phyloP scores from a whole-genome alignment of 2,329 filamentous ascomycete species.

The Colletotrichum sp. region DNA sequence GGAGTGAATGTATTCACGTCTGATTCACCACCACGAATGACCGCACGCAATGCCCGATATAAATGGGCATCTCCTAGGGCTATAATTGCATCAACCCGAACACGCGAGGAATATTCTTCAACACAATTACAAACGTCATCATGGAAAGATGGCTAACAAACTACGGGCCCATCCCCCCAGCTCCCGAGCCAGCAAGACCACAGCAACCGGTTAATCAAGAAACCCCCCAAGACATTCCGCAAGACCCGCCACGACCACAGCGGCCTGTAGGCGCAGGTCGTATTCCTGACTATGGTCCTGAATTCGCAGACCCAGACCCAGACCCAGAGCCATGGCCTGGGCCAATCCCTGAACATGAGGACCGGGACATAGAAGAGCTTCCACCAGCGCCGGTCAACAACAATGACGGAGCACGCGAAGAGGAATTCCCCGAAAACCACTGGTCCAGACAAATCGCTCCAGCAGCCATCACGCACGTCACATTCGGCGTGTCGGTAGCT shows the following conservation, averaged over 20 bases:
- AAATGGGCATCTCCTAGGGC: neutral
- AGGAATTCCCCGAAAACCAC: neutral
- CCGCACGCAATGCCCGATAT: neutral
- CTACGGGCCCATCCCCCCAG: neutral
- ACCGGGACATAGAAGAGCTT: neutral
- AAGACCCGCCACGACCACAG: neutral
- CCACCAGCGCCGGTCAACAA: neutral
- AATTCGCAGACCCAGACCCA: neutral
- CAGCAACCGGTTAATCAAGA: neutral
- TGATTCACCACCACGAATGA: neutral
- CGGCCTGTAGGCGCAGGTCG: neutral
- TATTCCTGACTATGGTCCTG: neutral
- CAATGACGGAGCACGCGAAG: neutral
- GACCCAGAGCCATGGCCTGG: neutral
- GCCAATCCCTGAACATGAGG: fast-evolving
- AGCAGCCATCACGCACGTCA: neutral
- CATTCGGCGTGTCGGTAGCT: neutral
- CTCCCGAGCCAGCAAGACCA: neutral
- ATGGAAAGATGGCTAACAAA: neutral
- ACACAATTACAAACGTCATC: neutral
- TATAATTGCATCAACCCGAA: neutral
- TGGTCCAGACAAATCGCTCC: neutral
- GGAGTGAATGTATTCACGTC: neutral
- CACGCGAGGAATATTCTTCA: neutral
- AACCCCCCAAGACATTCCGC: neutral